Percentiles rank a stretch among this genome's conserved stretches.
phyloP scores from a whole-genome alignment of 768 basidiomycete genomes.

The Crepidotus variabilis region DNA sequence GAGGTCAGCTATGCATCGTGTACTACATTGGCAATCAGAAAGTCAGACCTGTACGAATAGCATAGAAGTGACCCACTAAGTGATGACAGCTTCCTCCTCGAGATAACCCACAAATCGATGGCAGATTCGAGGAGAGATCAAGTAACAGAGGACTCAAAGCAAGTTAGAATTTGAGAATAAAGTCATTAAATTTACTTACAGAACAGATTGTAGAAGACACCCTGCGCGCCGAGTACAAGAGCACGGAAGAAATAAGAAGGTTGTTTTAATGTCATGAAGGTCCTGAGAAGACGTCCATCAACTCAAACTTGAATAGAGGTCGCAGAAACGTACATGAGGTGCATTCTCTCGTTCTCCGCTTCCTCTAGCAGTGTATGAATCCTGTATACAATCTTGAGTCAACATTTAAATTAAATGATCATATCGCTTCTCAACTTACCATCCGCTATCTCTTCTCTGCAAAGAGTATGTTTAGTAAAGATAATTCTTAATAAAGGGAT shows the following conservation, averaged over 20 bases:
- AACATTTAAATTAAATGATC: background rate
- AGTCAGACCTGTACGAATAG: conserved; percentile 1
- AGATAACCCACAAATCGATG: conserved; percentile 92
- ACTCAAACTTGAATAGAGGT: background rate
- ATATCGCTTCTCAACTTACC: conserved; percentile 40
- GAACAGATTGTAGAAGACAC: conserved; percentile 87
- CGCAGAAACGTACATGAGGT: conserved; percentile 62
- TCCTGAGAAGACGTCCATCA: conserved; percentile 45
- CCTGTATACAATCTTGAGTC: conserved; percentile 55
- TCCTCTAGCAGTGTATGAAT: conserved; percentile 92
- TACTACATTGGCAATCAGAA: conserved; percentile 36
- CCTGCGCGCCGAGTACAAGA: conserved; percentile 86
- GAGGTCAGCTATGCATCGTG: conserved; percentile 79
- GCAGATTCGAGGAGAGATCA: conserved; percentile 69
- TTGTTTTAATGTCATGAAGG: conserved; percentile 89
- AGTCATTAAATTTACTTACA: conserved; percentile 42
- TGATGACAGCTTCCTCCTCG: conserved; percentile 93
- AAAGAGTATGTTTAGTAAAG: conserved; percentile 4
- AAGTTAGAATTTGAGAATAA: conserved; percentile 5
- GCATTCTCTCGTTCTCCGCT: conserved; percentile 97
- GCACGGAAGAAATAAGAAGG: conserved; percentile 80
- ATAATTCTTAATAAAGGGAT: background rate
- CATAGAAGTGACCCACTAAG: conserved; percentile 58
- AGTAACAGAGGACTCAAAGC: conserved; percentile 64
- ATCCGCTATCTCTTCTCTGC: conserved; percentile 50